Conservation (phyloP, 148 eudicot genomes). For the Camellia japonica region DNA sequence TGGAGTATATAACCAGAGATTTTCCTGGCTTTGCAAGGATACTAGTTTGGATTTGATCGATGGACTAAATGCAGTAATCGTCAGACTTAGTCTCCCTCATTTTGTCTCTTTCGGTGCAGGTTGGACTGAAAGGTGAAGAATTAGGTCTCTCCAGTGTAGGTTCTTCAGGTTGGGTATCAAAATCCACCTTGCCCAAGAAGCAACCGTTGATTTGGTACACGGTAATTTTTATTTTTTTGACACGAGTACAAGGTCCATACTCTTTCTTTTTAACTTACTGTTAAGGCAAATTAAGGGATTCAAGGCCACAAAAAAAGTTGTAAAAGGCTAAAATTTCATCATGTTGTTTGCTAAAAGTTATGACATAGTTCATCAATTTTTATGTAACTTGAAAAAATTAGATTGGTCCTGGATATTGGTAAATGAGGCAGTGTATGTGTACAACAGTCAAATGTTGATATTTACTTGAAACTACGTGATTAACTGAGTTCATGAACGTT, state of each 20-base stretch:
- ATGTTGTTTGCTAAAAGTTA: neutral
- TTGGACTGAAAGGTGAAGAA: constrained; percentile 56
- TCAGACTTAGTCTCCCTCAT: neutral
- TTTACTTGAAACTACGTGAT: neutral
- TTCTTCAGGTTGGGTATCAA: constrained; percentile 44
- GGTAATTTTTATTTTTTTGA: constrained; percentile 29
- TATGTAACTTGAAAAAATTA: neutral
- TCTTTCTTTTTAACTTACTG: neutral
- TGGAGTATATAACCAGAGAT: neutral
- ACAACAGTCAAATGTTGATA: neutral
- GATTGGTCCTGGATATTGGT: neutral
- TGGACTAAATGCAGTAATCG: neutral
- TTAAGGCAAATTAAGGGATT: neutral
- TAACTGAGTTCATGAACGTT: neutral
- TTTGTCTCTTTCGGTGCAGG: constrained; percentile 20
- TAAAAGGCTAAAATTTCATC: neutral
- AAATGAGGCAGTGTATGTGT: neutral
- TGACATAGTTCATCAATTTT: neutral
- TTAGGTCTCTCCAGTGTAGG: constrained; percentile 40
- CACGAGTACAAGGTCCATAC: neutral
- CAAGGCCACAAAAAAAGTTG: neutral
- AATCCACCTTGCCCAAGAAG: constrained; percentile 39
- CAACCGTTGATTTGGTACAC: constrained; percentile 59
- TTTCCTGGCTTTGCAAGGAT: neutral
- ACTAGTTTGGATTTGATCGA: neutral